These are phyloP conservation scores for Draba incana DNA, from an alignment of 345 rosid species.

Conservation along the genomic window DNA sequence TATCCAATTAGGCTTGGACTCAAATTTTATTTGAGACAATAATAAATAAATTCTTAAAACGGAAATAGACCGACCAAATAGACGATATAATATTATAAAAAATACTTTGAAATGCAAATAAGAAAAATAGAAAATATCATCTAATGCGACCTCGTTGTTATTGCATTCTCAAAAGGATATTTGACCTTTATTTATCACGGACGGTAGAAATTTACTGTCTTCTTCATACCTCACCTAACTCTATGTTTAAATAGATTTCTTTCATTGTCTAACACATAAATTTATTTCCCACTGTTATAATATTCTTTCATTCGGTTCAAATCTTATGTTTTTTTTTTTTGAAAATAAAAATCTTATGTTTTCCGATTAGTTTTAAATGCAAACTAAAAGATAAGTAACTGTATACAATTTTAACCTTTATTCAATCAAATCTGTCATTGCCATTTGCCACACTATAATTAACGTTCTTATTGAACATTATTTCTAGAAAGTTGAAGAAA, in stretches of 20 bases:
- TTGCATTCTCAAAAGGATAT: too few species aligned
- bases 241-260: neutral
- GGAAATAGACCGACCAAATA: constrained; percentile 28
- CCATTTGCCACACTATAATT: too few species aligned
- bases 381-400: too few species aligned
- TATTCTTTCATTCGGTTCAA: neutral
- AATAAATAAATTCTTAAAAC: neutral
- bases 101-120: neutral
- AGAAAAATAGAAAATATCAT: too few species aligned
- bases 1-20: neutral
- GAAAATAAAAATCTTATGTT: neutral
- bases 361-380: neutral
- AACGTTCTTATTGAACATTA: too few species aligned
- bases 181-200: neutral
- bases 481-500: too few species aligned
- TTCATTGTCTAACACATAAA: neutral
- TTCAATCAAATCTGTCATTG: too few species aligned
- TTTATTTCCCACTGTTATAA: neutral
- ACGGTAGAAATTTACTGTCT: constrained; percentile 27
- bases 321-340: neutral
- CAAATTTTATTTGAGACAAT: too few species aligned
- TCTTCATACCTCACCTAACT: constrained; percentile 32
- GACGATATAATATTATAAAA: constrained; percentile 1
- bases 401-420: too few species aligned
- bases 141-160: too few species aligned